These are phyloP conservation scores for Nemania bipapillata DNA, from an alignment of 2,329 filamentous ascomycete genomes.

Conservation along the genomic window DNA sequence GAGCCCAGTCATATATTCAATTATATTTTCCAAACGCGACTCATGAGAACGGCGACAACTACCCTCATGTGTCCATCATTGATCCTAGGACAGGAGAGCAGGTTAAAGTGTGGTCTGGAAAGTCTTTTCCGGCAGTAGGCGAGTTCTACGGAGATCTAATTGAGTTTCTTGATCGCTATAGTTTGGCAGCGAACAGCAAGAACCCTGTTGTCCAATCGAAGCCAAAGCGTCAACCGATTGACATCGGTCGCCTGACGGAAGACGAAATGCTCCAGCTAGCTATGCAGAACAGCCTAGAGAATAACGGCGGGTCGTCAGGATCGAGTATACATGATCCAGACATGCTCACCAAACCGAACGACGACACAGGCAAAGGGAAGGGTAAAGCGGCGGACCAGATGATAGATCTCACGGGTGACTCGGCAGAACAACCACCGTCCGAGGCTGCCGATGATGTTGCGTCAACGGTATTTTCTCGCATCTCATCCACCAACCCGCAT, in stretches of 20 bases:
- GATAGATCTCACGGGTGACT: slow-evolving; percentile 38
- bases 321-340: slow-evolving; percentile 82
- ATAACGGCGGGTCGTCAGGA: slow-evolving; percentile 56
- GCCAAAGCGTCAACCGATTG: slow-evolving; percentile 74
- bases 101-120: slow-evolving; percentile 93
- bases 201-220: slow-evolving; percentile 89
- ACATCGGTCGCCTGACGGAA: slow-evolving; percentile 90
- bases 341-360: slow-evolving; percentile 77
- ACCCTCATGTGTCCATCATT: slow-evolving; percentile 94
- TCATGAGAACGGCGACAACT: slow-evolving; percentile 85
- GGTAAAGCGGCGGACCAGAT: slow-evolving; percentile 56
- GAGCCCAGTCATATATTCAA: slow-evolving; percentile 82
- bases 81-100: slow-evolving; percentile 96
- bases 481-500: slow-evolving; percentile 78
- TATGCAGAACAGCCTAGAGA: slow-evolving; percentile 84
- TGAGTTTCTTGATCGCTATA: slow-evolving; percentile 97
- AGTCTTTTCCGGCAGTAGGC: slow-evolving; percentile 76
- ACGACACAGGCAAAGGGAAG: slow-evolving; percentile 65
- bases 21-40: slow-evolving; percentile 82
- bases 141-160: slow-evolving; percentile 93
- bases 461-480: slow-evolving; percentile 71
- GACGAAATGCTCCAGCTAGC: slow-evolving; percentile 98
- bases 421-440: slow-evolving; percentile 35
- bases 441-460: slow-evolving; percentile 37
- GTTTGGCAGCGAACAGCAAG: slow-evolving; percentile 84